Evolutionary conservation across 2,329 filamentous ascomycete species (phyloP), one percentile per base, ranked within the genome.

Genomic region (Trichophyton rubrum): DNA sequence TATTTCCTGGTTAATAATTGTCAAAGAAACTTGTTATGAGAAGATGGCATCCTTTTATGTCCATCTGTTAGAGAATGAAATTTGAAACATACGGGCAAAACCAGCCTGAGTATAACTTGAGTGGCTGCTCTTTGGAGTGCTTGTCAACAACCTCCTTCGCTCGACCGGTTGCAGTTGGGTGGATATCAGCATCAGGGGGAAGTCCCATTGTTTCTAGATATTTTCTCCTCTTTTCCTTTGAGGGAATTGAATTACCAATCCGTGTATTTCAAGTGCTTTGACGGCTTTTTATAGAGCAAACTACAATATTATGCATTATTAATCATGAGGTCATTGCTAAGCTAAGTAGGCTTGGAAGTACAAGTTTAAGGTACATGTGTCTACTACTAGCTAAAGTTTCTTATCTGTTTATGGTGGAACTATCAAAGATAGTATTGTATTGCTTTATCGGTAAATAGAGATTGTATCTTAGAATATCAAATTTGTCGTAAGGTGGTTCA

Each of bases 91-190:
- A 74, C 68, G 81, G 80, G 67, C 80, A 92, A 77, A 89, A 90
- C 86, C 86, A 90, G 64, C 84, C 85, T 13, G 83, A 82, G 72
- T 89, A 90, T 11, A 90, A 77, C 70, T 86, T 87, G 61, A 75
- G 63, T 2, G 71, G 72, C 60, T 73, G 67, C 53, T 74, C 69
- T 27, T 65, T 63, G 40, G 62, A 63, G 58, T 75, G 73, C 41
- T 65, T 64, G 20, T 69, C 68, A 9, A 73, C 73, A 47, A 73
- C 64, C 1, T 60, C 59, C 62, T 75, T 75, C 33, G 77, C 78
- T 3, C 68, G 66, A 9, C 78, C 77, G 3, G 75, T 77, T 56
- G 77, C 77, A 61, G 74, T 71, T 1, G 76, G 73, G 63, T 78
- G 70, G 33, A 63, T 68, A 56, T 78, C 66, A 3, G 77, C 69